phyloP scores from a whole-genome alignment of 2,329 filamentous ascomycete genomes.

The Teratosphaeria gauchensis region DNA sequence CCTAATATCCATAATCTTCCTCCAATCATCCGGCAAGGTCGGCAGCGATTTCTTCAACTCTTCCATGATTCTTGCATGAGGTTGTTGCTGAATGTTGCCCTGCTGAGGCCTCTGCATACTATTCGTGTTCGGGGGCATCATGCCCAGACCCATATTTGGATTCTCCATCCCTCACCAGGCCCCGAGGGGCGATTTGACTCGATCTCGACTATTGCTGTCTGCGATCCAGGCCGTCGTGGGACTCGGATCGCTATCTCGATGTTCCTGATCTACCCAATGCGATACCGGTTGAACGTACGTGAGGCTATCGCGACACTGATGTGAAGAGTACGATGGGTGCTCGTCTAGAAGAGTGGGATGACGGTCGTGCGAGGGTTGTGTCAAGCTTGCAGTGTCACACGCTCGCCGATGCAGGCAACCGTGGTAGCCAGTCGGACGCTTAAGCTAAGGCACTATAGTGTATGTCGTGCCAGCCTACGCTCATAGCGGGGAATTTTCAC shows the following conservation, averaged over 20 bases:
- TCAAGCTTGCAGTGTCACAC: not conserved
- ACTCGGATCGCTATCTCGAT: not conserved
- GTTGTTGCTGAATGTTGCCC: conserved; percentile 14
- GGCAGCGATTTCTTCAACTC: conserved; percentile 12
- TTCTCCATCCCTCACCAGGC: conserved; percentile 4
- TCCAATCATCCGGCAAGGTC: conserved; percentile 20
- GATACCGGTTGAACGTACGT: not conserved
- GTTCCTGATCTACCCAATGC: not conserved
- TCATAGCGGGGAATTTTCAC: not conserved
- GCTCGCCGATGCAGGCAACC: not conserved
- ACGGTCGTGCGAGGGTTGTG: not conserved
- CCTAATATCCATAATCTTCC: conserved; percentile 20
- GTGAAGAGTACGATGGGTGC: not conserved
- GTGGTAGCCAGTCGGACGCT: not conserved
- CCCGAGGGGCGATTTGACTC: not conserved
- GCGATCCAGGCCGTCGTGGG: not conserved
- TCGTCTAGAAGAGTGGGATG: not conserved
- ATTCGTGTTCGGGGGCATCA: conserved; percentile 11
- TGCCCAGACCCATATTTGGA: conserved; percentile 3
- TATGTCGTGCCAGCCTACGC: not conserved
- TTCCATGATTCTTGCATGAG: conserved; percentile 15
- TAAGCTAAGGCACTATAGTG: not conserved
- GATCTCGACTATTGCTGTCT: not conserved
- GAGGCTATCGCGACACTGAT: not conserved
- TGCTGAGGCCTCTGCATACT: conserved; percentile 20